phyloP scores from a whole-genome alignment of 129 eudicot species.

The Chrysanthemum lavandulifolium region DNA sequence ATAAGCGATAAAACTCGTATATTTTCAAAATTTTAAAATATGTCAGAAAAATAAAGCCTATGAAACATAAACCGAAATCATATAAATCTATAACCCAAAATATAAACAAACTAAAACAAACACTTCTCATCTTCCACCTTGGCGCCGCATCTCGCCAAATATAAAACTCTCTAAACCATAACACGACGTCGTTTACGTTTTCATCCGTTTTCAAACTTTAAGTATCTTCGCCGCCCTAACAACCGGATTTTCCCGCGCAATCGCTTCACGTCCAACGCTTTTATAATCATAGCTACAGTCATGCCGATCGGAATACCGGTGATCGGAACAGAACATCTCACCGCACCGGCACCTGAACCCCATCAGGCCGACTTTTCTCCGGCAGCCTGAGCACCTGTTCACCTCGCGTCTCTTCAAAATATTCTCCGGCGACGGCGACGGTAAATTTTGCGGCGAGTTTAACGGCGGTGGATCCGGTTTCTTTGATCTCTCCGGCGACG shows the following conservation, averaged over 20 bases:
- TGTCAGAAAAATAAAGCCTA: too few species aligned
- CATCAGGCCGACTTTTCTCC: constrained; percentile 69
- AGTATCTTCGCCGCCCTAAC: constrained; percentile 77
- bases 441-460: not conserved
- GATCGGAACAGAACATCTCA: constrained; percentile 72
- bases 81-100: too few species aligned
- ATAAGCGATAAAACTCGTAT: too few species aligned
- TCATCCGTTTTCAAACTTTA: constrained; percentile 42
- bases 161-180: too few species aligned
- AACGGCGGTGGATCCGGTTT: constrained; percentile 32
- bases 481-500: constrained; percentile 38
- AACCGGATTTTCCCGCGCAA: constrained; percentile 81
- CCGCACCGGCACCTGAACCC: constrained; percentile 90
- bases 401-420: constrained; percentile 42
- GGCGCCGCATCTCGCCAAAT: too few species aligned
- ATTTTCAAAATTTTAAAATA: too few species aligned
- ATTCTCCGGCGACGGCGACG: not conserved
- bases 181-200: constrained; percentile 18
- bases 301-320: constrained; percentile 88
- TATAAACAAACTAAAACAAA: too few species aligned
- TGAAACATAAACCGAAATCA: too few species aligned
- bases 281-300: constrained; percentile 85
- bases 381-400: constrained; percentile 75
- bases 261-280: constrained; percentile 83
- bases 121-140: too few species aligned